These are phyloP conservation scores for Juncus inflexus DNA, from an alignment of 176 grass and related monocot species.

Conservation along the genomic window DNA sequence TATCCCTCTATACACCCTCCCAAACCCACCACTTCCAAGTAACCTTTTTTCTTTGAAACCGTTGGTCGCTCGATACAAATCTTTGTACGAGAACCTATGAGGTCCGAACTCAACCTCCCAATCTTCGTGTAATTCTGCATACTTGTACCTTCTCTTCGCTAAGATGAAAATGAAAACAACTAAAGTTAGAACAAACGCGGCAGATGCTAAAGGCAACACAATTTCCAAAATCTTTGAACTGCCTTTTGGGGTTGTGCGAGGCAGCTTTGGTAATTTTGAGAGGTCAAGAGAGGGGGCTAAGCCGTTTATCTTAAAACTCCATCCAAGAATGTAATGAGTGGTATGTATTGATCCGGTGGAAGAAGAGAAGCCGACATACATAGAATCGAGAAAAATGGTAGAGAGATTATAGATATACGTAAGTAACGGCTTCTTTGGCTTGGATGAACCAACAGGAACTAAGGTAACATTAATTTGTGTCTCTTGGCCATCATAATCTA, in stretches of 20 bases:
- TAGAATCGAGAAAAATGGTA: conserved; percentile 12
- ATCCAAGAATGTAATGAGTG: conserved; percentile 61
- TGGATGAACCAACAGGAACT: conserved; percentile 35
- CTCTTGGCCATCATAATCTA: conserved; percentile 48
- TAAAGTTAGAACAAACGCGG: conserved; percentile 36
- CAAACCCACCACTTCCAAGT: conserved; percentile 55
- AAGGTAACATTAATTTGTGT: conserved; percentile 44
- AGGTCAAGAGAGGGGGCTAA: conserved; percentile 39
- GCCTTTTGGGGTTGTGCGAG: conserved; percentile 15
- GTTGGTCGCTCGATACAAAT: conserved; percentile 53
- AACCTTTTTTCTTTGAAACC: conserved; percentile 55
- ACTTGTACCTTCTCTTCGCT: conserved; percentile 17
- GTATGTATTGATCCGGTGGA: conserved; percentile 40
- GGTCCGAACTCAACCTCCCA: conserved; percentile 63
- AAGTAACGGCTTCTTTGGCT: conserved; percentile 45
- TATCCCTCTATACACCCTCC: no score
- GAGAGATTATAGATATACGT: conserved; percentile 43
- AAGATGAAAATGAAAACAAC: neutral
- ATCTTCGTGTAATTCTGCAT: conserved; percentile 20
- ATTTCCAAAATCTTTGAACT: conserved; percentile 32
- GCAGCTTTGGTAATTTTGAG: conserved; percentile 39
- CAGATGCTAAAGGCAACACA: conserved; percentile 32
- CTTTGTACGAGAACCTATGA: conserved; percentile 72
- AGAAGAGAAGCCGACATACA: conserved; percentile 52
- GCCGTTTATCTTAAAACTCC: conserved; percentile 62